These are phyloP conservation scores for Trichophyton mentagrophytes DNA, from an alignment of 2,329 filamentous ascomycete species.

Conservation along the genomic window DNA sequence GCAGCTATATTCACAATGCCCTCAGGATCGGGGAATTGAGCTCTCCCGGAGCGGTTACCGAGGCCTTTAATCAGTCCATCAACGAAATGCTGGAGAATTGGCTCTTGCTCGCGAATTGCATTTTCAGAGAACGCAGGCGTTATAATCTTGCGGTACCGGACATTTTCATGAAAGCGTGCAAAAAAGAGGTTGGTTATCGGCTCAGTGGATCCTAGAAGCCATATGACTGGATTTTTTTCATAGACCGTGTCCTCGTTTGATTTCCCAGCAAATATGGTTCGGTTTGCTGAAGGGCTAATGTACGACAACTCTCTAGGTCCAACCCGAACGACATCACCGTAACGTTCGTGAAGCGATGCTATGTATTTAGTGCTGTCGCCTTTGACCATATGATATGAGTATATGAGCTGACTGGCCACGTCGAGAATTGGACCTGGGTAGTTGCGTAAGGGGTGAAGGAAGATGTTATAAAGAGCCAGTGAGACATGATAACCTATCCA, in stretches of 20 bases:
- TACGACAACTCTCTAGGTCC: constrained; percentile 16
- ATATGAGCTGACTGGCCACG: constrained; percentile 16
- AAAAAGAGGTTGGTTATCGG: neutral
- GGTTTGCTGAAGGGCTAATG: neutral
- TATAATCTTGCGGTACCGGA: neutral
- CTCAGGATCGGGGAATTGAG: neutral
- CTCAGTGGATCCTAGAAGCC: neutral
- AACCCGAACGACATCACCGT: constrained; percentile 21
- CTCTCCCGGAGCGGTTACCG: neutral
- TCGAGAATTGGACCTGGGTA: constrained; percentile 19
- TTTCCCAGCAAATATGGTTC: neutral
- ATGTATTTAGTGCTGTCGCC: constrained; percentile 10
- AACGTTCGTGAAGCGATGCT: constrained; percentile 17
- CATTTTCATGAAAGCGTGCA: neutral
- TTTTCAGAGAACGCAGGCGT: neutral
- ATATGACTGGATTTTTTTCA: neutral
- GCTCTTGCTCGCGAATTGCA: neutral
- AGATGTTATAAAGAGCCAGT: constrained; percentile 18
- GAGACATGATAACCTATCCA: neutral
- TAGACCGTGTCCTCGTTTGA: neutral
- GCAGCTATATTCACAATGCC: neutral
- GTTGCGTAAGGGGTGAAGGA: constrained; percentile 20
- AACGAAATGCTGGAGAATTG: neutral
- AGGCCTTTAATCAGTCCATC: neutral
- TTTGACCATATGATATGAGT: constrained; percentile 6